Evolutionary conservation across 2,329 filamentous ascomycete species (phyloP), one percentile per base, ranked within the genome.

Genomic region (Fusarium sp.): DNA sequence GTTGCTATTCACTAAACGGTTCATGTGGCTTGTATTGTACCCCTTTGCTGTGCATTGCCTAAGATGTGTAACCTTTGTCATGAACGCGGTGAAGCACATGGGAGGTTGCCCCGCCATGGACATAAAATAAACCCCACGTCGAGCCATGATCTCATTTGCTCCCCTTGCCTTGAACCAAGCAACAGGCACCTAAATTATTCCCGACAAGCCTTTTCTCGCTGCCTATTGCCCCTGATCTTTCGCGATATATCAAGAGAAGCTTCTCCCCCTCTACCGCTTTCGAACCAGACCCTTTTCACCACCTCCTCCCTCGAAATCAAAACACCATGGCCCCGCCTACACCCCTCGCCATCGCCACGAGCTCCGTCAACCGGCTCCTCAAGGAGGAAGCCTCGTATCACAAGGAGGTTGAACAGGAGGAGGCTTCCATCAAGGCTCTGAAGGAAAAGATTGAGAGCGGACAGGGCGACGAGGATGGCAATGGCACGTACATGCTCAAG

Each of bases 361-460:
- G 92, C 70, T 91, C 94, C 22, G 90, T 98, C 75, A 87, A 89
- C 77, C 94, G 96, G 67, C 90, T 98, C 56, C 90, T 98, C 75
- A 98, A 97, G 83, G 96, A 99, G 83, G 94, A 98, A 83, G 87
- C 89, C 42, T 96, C 92, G 78, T 98, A 99, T 85, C 93, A 95
- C 86, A 93, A 93, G 80, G 96, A 99, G 83, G 88, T 95, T 22
- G 86, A 89, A 72, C 87, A 92, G 73, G 95, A 98, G 81, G 88
- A 93, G 77, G 88, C 89, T 70, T 90, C 93, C 65, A 89, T 97
- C 73, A 85, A 89, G 81, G 90, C 91, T 80, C 87, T 97, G 20
- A 87, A 92, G 81, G 85, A 87, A 51, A 90, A 93, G 76, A 81
- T 90, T 35, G 81, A 86, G 46, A 82, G 79, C n/a, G 84, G 83